phyloP scores from a whole-genome alignment of 2,329 filamentous ascomycete species.

The Ophiostoma triangulosporum region DNA sequence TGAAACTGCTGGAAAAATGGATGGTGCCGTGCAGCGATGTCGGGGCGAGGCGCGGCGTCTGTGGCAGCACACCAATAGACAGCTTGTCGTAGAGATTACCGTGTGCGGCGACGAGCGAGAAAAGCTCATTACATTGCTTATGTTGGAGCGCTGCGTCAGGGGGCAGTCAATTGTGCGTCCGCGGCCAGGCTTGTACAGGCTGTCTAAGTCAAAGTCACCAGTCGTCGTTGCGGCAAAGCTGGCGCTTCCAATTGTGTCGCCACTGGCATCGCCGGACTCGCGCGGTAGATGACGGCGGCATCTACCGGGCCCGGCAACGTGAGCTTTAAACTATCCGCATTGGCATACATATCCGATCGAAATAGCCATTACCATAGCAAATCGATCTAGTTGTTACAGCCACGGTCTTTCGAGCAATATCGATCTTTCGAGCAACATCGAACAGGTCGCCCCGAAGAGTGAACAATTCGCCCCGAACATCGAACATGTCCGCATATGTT shows the following conservation, averaged over 20 bases:
- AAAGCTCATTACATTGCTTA: conserved; percentile 75
- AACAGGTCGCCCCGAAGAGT: no score
- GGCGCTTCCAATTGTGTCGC: conserved; percentile 23
- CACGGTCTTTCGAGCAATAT: no score
- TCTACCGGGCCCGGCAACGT: no score
- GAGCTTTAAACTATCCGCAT: no score
- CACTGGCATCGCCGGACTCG: conserved; percentile 23
- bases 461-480: no score
- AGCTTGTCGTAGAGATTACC: conserved; percentile 24
- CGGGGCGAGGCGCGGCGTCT: conserved; percentile 26
- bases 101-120: conserved; percentile 43
- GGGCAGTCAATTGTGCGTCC: conserved; percentile 59
- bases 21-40: conserved; percentile 23
- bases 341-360: no score
- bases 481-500: no score
- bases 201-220: conserved; percentile 33
- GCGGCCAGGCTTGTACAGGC: conserved; percentile 49
- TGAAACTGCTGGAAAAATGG: conserved; percentile 19
- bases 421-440: no score
- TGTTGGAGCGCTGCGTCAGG: conserved; percentile 51
- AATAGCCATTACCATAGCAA: no score
- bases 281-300: conserved; percentile 35
- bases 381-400: no score
- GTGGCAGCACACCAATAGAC: conserved; percentile 28
- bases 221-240: neutral